Base-by-base conservation (phyloP, 306 rosid species). In the Rosa lucieae region DNA sequence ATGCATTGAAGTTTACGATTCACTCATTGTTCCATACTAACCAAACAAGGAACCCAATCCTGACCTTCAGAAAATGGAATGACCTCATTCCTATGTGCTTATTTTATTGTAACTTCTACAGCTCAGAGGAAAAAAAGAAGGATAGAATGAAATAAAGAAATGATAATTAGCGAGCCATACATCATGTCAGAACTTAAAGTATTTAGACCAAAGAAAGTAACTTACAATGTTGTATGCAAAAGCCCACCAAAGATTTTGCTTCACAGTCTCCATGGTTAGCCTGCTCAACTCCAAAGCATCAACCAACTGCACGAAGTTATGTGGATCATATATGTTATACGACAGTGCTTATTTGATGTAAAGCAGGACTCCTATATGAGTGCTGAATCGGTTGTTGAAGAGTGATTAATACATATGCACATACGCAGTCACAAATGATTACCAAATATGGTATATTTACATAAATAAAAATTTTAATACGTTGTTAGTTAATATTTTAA, bases 171-270 rank as follows among this genome's bases (percentile, higher is more conserved):
- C n/a, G n/a, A 52, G 58, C 15, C 21, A 52, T 52, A 52, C 58
- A 17, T 15, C 58, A 52, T 17, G n/a, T 4, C 4, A 51, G 8
- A 17, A 52, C 58, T 14, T 17, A 17, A 21, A 52, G 58, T 52
- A 17, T 17, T 17, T 52, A 52, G 67, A 61, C 37, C 37, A 61
- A 61, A 61, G 9, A 10, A 26, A 59, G 17, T 61, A 61, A 32
- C 99, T 89, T 87, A 92, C 99, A 43, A 91, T 92, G 76, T 94
- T 94, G 87, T 94, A 94, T 12, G 89, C 84, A 77, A 94, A 94
- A 86, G 97, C 99, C 99, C 97, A 94, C 93, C 99, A 93, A 51
- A 94, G 97, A 85, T 92, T 94, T 87, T 94, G 97, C 88, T 89
- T 92, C 74, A 94, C 92, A 8, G 97, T 94, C 86, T 85, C 92